A percentile compares a stretch with the other conserved stretches of the same genome.
phyloP scores from a whole-genome alignment of 108 stramenopile genomes.

The Epipyxis sp. region DNA sequence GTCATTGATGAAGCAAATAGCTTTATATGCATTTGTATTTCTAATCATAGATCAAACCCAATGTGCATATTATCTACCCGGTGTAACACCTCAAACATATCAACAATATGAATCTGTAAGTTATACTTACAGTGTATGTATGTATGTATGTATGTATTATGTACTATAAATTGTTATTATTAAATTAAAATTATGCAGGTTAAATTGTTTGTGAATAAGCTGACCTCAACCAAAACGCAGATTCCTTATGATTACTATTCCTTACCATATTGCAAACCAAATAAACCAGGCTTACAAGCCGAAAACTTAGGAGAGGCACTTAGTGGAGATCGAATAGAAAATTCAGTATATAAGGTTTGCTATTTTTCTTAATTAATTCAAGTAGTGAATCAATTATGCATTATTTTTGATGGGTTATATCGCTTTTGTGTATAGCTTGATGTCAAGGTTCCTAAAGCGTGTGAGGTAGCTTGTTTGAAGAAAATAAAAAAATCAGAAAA shows the following conservation, averaged over 20 bases:
- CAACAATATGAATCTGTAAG: slow-evolving; percentile 11
- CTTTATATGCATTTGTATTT: no score
- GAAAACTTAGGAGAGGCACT: slow-evolving; percentile 60
- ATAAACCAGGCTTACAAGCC: slow-evolving; percentile 13
- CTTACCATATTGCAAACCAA: slow-evolving; percentile 86
- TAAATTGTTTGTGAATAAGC: slow-evolving; percentile 52
- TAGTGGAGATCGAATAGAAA: slow-evolving; percentile 58
- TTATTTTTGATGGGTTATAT: neutral
- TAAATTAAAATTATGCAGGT: slow-evolving; percentile 32
- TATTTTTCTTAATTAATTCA: neutral
- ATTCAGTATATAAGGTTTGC: slow-evolving; percentile 31
- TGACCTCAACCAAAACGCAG: slow-evolving; percentile 69
- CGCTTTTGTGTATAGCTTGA: slow-evolving; percentile 20
- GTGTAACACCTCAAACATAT: slow-evolving; percentile 36
- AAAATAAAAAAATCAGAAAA: slow-evolving; percentile 31
- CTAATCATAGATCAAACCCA: no score
- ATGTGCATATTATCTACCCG: slow-evolving; percentile 41
- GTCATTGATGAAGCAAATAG: no score
- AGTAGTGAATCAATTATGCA: neutral
- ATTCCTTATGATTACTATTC: slow-evolving; percentile 92
- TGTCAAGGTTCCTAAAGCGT: slow-evolving; percentile 22
- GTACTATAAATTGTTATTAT: neutral
- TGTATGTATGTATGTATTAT: neutral
- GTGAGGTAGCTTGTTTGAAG: slow-evolving; percentile 25
- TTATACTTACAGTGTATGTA: no score